Evolutionary conservation across 2,329 filamentous ascomycete genomes (phyloP).

Genomic region (Fusarium sp.): DNA sequence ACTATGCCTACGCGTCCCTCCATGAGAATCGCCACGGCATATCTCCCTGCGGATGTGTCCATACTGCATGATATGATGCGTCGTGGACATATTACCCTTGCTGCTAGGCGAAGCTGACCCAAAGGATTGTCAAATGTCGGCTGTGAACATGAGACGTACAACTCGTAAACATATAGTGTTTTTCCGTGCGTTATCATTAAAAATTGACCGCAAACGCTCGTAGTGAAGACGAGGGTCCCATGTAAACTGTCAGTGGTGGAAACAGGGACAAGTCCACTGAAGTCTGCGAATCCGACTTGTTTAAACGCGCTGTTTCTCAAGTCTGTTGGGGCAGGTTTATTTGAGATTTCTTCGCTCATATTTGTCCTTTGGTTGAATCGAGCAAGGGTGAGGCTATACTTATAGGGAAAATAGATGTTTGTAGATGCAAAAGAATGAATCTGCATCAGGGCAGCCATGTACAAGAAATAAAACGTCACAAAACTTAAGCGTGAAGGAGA

Average conservation of each 20-base stretch:
- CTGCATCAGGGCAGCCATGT: not conserved
- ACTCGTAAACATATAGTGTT: conserved; percentile 66
- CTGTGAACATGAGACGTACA: conserved; percentile 46
- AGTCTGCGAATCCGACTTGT: conserved; percentile 51
- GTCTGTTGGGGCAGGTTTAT: conserved; percentile 51
- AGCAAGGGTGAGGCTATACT: not conserved
- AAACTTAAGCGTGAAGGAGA: no score
- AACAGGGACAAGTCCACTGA: conserved; percentile 49
- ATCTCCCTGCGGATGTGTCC: conserved; percentile 66
- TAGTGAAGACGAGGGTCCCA: conserved; percentile 56
- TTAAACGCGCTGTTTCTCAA: conserved; percentile 45
- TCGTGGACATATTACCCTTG: conserved; percentile 66
- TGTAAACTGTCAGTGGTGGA: conserved; percentile 40
- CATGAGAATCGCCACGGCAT: conserved; percentile 68
- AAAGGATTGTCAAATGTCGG: conserved; percentile 37
- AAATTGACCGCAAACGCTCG: conserved; percentile 68
- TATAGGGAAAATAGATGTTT: conserved; percentile 8
- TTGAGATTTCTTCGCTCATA: conserved; percentile 56
- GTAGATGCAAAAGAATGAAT: not conserved
- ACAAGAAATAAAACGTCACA: no score
- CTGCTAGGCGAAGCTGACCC: conserved; percentile 56
- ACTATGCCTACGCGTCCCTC: conserved; percentile 70
- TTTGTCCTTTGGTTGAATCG: conserved; percentile 46
- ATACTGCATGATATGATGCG: conserved; percentile 70
- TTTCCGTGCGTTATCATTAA: conserved; percentile 65